Base-by-base conservation (phyloP, 2,329 filamentous ascomycete genomes). In the Phoma sp. region DNA sequence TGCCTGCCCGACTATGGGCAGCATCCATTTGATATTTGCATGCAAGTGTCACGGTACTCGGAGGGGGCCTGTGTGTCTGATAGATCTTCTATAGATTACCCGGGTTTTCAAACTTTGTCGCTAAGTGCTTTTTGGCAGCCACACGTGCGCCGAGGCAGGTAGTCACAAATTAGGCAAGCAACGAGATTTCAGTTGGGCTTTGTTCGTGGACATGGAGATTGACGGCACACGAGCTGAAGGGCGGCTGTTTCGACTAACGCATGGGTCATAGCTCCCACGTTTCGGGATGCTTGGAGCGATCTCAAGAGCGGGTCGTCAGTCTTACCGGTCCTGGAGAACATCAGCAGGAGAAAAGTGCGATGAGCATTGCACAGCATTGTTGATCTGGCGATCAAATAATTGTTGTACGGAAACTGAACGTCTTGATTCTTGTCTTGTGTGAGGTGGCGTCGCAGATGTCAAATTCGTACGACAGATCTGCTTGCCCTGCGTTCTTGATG, bases 261-360 rank as follows among this genome's bases (percentile, higher is more conserved):
- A 7, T 49, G 52, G 11, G 46, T 42, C 52, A n/a, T 8, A 38
- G 52, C 41, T 30, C 11, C 25, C 37, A 47, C 42, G 52, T 55
- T 55, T 55, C 52, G 38, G 46, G 36, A 55, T 55, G 52, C 52
- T 38, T 55, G 52, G 29, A 55, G 52, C 52, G 46, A 55, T 54
- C 52, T 13, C 32, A 23, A 32, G 13, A 45, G 40, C 52, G 45
- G 52, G 45, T 46, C 46, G 52, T 50, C 7, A 46, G 42, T 43
- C 25, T 55, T 47, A 36, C 46, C 47, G 27, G 32, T 23, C 30
- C 11, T 25, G 30, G 41, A 40, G 35, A 29, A n/a, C 32, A 45
- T 50, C 46, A 55, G 7, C 18, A 42, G 18, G 36, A 35, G 30
- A 23, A 4, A 13, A 37, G 24, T 50, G 27, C 35, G 36, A 42